phyloP scores from a whole-genome alignment of 768 basidiomycete species.

The Auricularia auricula-judae region DNA sequence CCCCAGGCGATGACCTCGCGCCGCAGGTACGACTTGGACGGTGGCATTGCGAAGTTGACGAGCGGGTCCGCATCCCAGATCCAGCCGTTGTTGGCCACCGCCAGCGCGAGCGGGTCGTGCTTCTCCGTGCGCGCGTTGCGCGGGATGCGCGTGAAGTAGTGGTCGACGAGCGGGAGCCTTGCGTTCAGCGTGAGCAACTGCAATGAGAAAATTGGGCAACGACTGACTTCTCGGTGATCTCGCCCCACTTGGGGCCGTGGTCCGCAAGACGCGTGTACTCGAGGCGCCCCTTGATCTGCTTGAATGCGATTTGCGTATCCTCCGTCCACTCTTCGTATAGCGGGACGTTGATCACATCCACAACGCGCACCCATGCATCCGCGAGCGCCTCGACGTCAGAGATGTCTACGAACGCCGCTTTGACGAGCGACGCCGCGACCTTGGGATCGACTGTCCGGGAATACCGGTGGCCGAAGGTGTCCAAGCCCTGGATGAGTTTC shows the following conservation, averaged over 20 bases:
- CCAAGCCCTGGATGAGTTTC: constrained; percentile 47
- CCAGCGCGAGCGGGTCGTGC: constrained; percentile 44
- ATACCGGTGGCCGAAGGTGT: constrained; percentile 53
- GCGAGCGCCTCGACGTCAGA: constrained; percentile 42
- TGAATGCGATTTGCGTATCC: constrained; percentile 64
- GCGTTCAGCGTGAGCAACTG: background rate
- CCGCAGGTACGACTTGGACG: constrained; percentile 89
- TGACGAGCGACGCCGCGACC: constrained; percentile 63
- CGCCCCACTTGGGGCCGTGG: constrained; percentile 74
- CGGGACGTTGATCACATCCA: constrained; percentile 82
- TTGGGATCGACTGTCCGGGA: constrained; percentile 51
- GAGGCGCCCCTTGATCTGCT: constrained; percentile 62
- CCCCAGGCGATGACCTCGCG: constrained; percentile 97
- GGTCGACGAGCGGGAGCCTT: constrained; percentile 78
- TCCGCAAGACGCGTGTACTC: constrained; percentile 73
- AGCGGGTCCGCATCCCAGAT: constrained; percentile 95
- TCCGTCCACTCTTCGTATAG: constrained; percentile 81
- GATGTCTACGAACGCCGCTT: constrained; percentile 49
- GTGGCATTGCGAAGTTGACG: constrained; percentile 82
- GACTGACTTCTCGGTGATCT: constrained; percentile 63
- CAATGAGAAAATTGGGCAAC: background rate
- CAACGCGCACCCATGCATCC: constrained; percentile 62
- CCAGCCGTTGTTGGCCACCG: constrained; percentile 97
- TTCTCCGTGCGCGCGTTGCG: constrained; percentile 28
- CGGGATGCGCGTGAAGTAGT: constrained; percentile 82